These are phyloP conservation scores for Solanum pennellii DNA, from an alignment of 257 asterid genomes.

Conservation along the genomic window DNA sequence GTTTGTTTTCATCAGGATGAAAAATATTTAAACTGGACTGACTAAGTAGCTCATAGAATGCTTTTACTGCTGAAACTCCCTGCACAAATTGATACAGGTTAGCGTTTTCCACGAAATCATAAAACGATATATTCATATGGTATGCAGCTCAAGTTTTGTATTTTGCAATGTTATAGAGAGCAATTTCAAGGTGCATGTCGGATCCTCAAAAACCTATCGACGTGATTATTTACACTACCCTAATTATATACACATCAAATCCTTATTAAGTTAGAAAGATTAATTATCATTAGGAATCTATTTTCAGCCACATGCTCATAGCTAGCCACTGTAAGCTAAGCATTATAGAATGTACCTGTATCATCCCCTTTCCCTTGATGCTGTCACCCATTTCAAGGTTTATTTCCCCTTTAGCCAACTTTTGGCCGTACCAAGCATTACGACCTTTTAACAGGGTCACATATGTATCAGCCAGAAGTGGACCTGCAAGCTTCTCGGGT, in stretches of 20 bases:
- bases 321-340: neutral
- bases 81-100: constrained; percentile 3
- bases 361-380: constrained; percentile 87
- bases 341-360: constrained; percentile 43
- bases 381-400: constrained; percentile 82
- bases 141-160: neutral
- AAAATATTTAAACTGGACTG: constrained; percentile 56
- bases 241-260: neutral
- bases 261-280: neutral
- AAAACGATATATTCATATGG: neutral
- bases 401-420: constrained; percentile 68
- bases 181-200: neutral
- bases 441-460: constrained; percentile 85
- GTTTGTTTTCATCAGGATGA: constrained; percentile 69
- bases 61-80: constrained; percentile 92
- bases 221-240: neutral
- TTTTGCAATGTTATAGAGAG: neutral
- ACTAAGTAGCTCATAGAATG: constrained; percentile 70
- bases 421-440: constrained; percentile 86
- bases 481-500: constrained; percentile 90
- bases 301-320: neutral
- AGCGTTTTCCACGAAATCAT: neutral
- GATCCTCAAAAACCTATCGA: neutral
- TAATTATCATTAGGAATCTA: neutral
- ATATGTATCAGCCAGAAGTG: constrained; percentile 80